phyloP scores from a whole-genome alignment of 2,329 filamentous ascomycete species.

The Chaetomiaceae sp. region DNA sequence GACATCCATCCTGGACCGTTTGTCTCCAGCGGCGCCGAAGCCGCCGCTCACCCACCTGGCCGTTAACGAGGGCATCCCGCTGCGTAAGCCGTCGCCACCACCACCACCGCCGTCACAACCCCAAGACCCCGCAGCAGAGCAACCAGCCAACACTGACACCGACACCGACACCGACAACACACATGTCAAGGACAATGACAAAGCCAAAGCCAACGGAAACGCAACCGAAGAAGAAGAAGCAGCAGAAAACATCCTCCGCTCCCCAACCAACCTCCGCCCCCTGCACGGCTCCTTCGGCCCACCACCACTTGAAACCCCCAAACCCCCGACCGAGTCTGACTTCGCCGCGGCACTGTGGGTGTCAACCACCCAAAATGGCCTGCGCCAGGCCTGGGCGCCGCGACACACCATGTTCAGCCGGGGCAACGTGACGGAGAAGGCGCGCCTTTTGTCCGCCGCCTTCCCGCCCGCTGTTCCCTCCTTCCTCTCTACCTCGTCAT shows the following conservation, averaged over 20 bases:
- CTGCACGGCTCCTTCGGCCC: conserved; percentile 70
- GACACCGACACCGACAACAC: not conserved
- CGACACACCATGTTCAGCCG: conserved; percentile 90
- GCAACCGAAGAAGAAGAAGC: no score
- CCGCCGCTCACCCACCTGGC: conserved; percentile 50
- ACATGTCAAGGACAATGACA: not conserved
- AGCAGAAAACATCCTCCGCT: conserved; percentile 61
- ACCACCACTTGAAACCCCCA: no score
- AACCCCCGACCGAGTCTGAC: conserved; percentile 42
- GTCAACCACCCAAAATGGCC: conserved; percentile 67
- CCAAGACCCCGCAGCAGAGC: no score
- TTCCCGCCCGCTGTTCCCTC: conserved; percentile 28
- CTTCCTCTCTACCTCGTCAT: not conserved
- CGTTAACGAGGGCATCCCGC: conserved; percentile 56
- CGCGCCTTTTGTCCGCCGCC: conserved; percentile 58
- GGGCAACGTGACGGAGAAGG: conserved; percentile 86
- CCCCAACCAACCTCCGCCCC: conserved; percentile 62
- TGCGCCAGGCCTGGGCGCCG: conserved; percentile 81
- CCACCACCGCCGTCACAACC: not conserved
- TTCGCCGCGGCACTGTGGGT: conserved; percentile 72
- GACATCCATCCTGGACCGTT: conserved; percentile 39
- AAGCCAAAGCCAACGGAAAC: conserved; percentile 3
- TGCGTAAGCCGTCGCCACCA: conserved; percentile 24
- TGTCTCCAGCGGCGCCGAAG: conserved; percentile 36
- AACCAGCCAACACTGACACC: not conserved